Conservation (phyloP, 2,329 filamentous ascomycete genomes). For the Ustilaginoidea virens region DNA sequence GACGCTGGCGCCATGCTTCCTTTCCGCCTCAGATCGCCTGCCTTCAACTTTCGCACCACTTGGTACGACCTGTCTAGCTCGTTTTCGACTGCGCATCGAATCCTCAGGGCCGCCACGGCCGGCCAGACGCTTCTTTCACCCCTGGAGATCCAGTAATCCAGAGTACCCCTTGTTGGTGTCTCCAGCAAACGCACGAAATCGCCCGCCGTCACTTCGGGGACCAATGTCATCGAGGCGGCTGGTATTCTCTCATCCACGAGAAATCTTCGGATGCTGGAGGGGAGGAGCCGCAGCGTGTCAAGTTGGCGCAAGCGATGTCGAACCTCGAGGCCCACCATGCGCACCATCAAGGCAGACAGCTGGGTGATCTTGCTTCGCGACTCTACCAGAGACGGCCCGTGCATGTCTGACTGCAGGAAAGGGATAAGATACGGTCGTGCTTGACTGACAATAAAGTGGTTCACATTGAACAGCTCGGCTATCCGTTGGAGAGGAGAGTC, state of each 20-base stretch:
- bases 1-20: slow-evolving; percentile 20
- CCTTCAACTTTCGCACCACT: slow-evolving; percentile 49
- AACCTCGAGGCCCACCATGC: slow-evolving; percentile 60
- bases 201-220: slow-evolving; percentile 56
- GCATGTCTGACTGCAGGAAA: slow-evolving; percentile 67
- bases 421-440: slow-evolving; percentile 80
- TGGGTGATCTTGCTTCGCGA: slow-evolving; percentile 42
- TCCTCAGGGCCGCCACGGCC: slow-evolving; percentile 64
- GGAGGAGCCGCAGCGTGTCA: slow-evolving; percentile 60
- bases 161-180: slow-evolving; percentile 57
- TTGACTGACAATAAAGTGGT: slow-evolving; percentile 90
- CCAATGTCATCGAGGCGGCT: slow-evolving; percentile 62
- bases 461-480: slow-evolving; percentile 77
- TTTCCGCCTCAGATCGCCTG: slow-evolving; percentile 32
- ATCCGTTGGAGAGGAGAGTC: slow-evolving; percentile 53
- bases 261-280: slow-evolving; percentile 54
- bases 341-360: slow-evolving; percentile 41
- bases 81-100: slow-evolving; percentile 73
- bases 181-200: slow-evolving; percentile 75
- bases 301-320: slow-evolving; percentile 70
- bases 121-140: slow-evolving; percentile 89
- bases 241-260: slow-evolving; percentile 72
- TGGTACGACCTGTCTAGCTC: slow-evolving; percentile 81
- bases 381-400: slow-evolving; percentile 51
- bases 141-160: slow-evolving; percentile 73